Conservation (phyloP, 768 basidiomycete genomes). For the Leccinum sublutescens region DNA sequence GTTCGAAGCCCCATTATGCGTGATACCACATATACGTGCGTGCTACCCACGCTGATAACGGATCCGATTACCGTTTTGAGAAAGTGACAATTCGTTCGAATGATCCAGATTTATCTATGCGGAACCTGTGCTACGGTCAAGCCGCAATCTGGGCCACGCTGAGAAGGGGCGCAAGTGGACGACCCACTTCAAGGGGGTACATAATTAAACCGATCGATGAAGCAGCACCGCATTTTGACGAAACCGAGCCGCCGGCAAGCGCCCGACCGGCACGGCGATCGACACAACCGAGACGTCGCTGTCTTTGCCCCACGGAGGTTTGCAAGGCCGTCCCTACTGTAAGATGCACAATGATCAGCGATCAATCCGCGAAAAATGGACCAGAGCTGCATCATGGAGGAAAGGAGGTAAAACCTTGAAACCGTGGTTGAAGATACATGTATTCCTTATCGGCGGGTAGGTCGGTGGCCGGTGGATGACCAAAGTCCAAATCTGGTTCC, state of each 20-base stretch:
- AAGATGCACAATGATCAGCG: background rate
- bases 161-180: background rate
- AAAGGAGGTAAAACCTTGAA: background rate
- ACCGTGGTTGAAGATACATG: background rate
- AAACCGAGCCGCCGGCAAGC: background rate
- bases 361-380: background rate
- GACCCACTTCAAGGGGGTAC: background rate
- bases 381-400: background rate
- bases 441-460: background rate
- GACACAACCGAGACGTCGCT: constrained; percentile 1
- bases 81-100: background rate
- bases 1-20: background rate
- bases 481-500: background rate
- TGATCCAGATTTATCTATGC: background rate
- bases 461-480: background rate
- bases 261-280: constrained; percentile 3
- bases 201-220: background rate
- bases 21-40: background rate
- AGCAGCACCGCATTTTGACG: constrained; percentile 8
- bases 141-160: background rate
- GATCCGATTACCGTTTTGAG: background rate
- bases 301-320: background rate
- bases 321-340: background rate
- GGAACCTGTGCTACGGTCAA: background rate
- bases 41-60: background rate